A percentile compares a stretch with the other conserved stretches of the same genome.
phyloP scores from a whole-genome alignment of 495 filamentous ascomycete genomes.

The Choiromyces venosus region DNA sequence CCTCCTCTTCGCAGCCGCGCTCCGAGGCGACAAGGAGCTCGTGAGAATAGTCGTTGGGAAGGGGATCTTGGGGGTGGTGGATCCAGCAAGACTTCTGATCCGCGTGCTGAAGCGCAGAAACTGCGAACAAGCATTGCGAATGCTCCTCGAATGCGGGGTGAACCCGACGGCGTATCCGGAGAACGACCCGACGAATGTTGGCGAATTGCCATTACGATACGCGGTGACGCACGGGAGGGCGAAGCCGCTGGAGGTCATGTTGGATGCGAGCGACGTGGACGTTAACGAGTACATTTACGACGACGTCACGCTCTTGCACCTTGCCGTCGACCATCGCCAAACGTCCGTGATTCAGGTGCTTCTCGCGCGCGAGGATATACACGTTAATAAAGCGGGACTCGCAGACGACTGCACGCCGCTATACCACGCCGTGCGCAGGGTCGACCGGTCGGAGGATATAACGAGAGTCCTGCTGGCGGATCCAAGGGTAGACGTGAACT shows the following conservation, averaged over 20 bases:
- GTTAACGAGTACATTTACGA: background rate
- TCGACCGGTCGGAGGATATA: background rate
- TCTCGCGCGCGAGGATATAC: background rate
- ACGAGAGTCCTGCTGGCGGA: background rate
- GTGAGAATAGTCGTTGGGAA: background rate
- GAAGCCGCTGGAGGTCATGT: background rate
- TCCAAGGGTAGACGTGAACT: background rate
- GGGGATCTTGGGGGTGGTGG: background rate
- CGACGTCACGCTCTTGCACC: background rate
- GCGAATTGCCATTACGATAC: background rate
- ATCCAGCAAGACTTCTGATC: background rate
- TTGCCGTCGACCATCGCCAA: background rate
- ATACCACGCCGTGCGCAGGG: background rate
- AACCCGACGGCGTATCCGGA: background rate
- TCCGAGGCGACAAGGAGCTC: background rate
- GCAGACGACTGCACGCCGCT: background rate
- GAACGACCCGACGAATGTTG: background rate
- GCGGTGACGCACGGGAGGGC: background rate
- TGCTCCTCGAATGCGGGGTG: background rate
- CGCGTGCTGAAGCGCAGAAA: background rate
- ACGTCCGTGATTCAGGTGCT: background rate
- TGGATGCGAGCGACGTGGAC: background rate
- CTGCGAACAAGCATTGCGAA: background rate
- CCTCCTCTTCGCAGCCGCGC: background rate
- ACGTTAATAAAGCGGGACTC: background rate